phyloP scores from a whole-genome alignment of 176 grass and related monocot genomes.

The Phragmites australis region DNA sequence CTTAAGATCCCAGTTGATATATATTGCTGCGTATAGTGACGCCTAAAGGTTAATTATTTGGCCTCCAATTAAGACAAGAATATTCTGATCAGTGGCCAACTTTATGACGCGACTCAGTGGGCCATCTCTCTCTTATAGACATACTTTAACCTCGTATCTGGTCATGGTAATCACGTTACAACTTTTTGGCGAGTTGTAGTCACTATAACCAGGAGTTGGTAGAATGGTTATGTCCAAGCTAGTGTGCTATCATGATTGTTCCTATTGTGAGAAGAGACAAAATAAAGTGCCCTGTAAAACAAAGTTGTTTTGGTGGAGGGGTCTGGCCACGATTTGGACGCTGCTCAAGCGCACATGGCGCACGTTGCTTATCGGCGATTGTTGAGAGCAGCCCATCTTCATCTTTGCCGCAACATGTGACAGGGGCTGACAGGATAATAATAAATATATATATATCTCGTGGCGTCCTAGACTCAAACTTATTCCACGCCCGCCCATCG shows the following conservation, averaged over 20 bases:
- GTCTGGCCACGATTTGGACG: conserved; percentile 2
- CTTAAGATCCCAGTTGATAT: too few species aligned
- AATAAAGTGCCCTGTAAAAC: not conserved
- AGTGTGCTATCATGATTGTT: not conserved
- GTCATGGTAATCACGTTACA: not conserved
- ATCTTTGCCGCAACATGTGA: not conserved
- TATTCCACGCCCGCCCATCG: not conserved
- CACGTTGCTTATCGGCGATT: not conserved
- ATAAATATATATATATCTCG: too few species aligned
- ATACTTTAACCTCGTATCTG: not conserved
- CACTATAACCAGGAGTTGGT: not conserved
- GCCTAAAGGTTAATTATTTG: too few species aligned
- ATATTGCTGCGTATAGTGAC: too few species aligned
- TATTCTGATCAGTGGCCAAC: too few species aligned
- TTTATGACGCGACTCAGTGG: too few species aligned
- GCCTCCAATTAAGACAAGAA: too few species aligned
- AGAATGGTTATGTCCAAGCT: not conserved
- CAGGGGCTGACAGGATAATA: too few species aligned
- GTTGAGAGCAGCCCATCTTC: too few species aligned
- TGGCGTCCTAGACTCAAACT: too few species aligned
- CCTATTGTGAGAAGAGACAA: conserved; percentile 6
- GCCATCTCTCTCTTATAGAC: not conserved
- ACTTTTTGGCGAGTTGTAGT: not conserved
- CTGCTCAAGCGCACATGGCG: conserved; percentile 28
- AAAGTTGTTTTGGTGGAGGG: not conserved